Evolutionary conservation across 805 yeast species (phyloP).

Genomic region (Lachancea sp.): DNA sequence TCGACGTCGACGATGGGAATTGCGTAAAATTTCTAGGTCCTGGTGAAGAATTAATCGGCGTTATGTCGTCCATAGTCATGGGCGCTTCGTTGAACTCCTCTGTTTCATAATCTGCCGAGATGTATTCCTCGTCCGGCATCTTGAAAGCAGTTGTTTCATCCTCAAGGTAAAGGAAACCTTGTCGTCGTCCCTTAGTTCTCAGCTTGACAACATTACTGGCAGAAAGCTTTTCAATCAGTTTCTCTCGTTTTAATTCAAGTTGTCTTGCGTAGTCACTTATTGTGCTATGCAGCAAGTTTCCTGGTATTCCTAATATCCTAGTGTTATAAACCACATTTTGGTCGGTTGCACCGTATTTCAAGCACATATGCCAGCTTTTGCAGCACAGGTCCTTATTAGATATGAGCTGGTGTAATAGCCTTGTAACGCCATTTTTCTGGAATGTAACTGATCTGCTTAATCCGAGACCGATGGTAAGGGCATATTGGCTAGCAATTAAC

Average conservation of each 20-base stretch:
- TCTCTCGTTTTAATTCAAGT: slow-evolving; percentile 17
- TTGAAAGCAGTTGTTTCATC: slow-evolving; percentile 13
- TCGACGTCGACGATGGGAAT: background rate
- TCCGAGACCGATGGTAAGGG: slow-evolving; percentile 27
- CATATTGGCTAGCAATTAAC: slow-evolving; percentile 18
- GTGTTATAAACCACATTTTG: slow-evolving; percentile 18
- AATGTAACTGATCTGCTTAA: slow-evolving; percentile 15
- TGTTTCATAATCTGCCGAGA: slow-evolving; percentile 7
- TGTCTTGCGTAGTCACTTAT: slow-evolving; percentile 14
- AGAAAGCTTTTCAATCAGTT: slow-evolving; percentile 17
- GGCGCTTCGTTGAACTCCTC: slow-evolving; percentile 3
- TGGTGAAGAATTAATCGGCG: slow-evolving; percentile 3
- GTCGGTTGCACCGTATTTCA: slow-evolving; percentile 18
- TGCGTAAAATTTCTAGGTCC: background rate
- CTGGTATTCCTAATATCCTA: slow-evolving; percentile 22
- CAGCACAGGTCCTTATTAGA: slow-evolving; percentile 19
- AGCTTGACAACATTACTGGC: slow-evolving; percentile 20
- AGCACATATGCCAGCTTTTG: slow-evolving; percentile 25
- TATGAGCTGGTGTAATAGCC: slow-evolving; percentile 15
- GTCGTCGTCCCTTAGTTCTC: slow-evolving; percentile 10
- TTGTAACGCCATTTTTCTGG: slow-evolving; percentile 18
- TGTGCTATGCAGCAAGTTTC: slow-evolving; percentile 17
- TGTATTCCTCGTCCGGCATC: slow-evolving; percentile 14
- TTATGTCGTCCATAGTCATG: background rate
- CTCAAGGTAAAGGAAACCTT: slow-evolving; percentile 26